Evolutionary conservation across 2,329 filamentous ascomycete species (phyloP).

Genomic region (Phoma sp.): DNA sequence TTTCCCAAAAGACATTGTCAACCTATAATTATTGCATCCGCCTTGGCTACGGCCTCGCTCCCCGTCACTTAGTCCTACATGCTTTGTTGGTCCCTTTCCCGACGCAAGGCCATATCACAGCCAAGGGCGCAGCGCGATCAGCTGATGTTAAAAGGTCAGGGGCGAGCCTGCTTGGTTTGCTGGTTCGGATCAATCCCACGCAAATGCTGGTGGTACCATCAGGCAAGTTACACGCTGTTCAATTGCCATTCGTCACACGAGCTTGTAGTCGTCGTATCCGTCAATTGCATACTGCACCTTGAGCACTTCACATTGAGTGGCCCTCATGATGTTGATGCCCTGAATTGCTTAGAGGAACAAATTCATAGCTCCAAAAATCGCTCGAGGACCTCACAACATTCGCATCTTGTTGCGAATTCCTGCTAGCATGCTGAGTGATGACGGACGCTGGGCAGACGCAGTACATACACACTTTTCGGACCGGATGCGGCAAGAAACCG

Average conservation of each 20-base stretch:
- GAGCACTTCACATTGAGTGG: too few species aligned
- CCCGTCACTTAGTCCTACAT: neutral
- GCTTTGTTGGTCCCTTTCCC: neutral
- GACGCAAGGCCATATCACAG: neutral
- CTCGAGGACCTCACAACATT: too few species aligned
- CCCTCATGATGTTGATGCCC: too few species aligned
- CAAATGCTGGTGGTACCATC: neutral
- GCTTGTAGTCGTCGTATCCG: too few species aligned
- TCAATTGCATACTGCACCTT: too few species aligned
- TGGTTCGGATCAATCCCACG: neutral
- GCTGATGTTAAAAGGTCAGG: slow-evolving; percentile 1
- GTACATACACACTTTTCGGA: neutral
- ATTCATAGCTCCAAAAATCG: too few species aligned
- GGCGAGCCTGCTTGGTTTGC: neutral
- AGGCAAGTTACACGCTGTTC: neutral
- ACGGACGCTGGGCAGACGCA: too few species aligned
- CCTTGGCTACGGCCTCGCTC: neutral
- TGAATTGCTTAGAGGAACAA: too few species aligned
- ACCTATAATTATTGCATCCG: neutral
- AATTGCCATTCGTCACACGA: neutral
- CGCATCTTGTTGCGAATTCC: too few species aligned
- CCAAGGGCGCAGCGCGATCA: slow-evolving; percentile 5
- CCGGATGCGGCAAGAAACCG: neutral
- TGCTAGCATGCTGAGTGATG: too few species aligned
- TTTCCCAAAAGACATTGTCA: neutral